phyloP scores from a whole-genome alignment of 352 stramenopile genomes.

The Phytophthora sp. region DNA sequence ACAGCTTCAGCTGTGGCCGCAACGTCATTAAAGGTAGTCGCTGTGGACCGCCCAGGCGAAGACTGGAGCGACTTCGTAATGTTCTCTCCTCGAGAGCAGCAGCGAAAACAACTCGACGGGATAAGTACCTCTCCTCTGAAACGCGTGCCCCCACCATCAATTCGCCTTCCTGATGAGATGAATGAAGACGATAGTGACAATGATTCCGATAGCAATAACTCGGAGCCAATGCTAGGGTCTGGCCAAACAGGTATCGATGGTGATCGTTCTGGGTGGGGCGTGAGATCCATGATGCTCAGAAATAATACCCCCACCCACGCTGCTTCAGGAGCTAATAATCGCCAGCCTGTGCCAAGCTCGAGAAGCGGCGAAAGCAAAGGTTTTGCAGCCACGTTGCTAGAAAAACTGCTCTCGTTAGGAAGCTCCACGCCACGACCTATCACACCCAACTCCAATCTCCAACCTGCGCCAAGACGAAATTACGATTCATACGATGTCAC shows the following conservation, averaged over 20 bases:
- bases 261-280: neutral
- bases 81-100: slow-evolving; percentile 19
- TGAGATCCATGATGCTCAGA: slow-evolving; percentile 11
- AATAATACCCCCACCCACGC: slow-evolving; percentile 35
- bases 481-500: slow-evolving; percentile 79
- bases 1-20: slow-evolving; percentile 25
- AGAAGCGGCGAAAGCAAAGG: slow-evolving; percentile 17
- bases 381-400: slow-evolving; percentile 19
- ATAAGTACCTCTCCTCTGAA: neutral
- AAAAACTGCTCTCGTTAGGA: slow-evolving; percentile 12
- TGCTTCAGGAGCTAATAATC: slow-evolving; percentile 16
- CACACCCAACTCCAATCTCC: neutral
- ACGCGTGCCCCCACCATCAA: neutral
- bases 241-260: slow-evolving; percentile 7
- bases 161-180: slow-evolving; percentile 9
- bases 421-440: slow-evolving; percentile 14
- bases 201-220: slow-evolving; percentile 12
- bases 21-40: slow-evolving; percentile 49
- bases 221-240: slow-evolving; percentile 10
- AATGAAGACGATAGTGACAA: slow-evolving; percentile 6
- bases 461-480: slow-evolving; percentile 26
- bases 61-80: slow-evolving; percentile 75
- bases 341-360: slow-evolving; percentile 10
- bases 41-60: slow-evolving; percentile 37
- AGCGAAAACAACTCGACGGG: slow-evolving; percentile 7